phyloP scores from a whole-genome alignment of 306 rosid species.

The Rosa multiflora region DNA sequence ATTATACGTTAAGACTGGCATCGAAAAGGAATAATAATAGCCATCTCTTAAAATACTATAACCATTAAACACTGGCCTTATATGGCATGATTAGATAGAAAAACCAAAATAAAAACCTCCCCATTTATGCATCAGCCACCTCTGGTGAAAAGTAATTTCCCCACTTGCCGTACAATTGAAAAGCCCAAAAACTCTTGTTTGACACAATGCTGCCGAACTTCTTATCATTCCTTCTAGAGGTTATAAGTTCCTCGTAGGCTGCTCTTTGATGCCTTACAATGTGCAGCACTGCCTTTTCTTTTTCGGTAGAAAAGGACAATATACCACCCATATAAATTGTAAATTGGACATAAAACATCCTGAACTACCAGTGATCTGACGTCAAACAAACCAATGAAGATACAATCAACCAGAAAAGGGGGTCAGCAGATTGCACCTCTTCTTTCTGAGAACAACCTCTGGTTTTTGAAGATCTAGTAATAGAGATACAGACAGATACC shows the following conservation, averaged over 20 bases:
- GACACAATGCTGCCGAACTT: conserved; percentile 38
- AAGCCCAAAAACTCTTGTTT: conserved; percentile 50
- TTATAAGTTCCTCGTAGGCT: conserved; percentile 17
- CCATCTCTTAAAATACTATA: not conserved
- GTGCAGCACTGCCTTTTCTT: conserved; percentile 11
- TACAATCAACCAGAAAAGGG: conserved; percentile 25
- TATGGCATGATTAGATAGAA: not conserved
- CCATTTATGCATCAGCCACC: conserved; percentile 1
- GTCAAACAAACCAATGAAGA: conserved; percentile 32
- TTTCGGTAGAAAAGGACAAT: conserved; percentile 24
- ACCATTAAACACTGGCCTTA: not conserved
- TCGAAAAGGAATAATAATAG: not conserved
- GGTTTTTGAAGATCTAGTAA: conserved; percentile 23
- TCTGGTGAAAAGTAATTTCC: conserved; percentile 17
- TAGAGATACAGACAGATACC: conserved; percentile 13
- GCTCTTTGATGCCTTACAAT: conserved; percentile 9
- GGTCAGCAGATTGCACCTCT: conserved; percentile 16
- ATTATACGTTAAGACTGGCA: not conserved
- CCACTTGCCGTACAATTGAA: conserved; percentile 37
- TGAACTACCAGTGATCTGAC: conserved; percentile 26
- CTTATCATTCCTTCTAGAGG: conserved; percentile 28
- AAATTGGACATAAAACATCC: conserved; percentile 29
- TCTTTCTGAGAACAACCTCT: conserved; percentile 27
- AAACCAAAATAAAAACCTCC: not conserved
- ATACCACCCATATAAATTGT: conserved; percentile 29